Conservation (phyloP, 306 rosid species). For the Sindora glabra region DNA sequence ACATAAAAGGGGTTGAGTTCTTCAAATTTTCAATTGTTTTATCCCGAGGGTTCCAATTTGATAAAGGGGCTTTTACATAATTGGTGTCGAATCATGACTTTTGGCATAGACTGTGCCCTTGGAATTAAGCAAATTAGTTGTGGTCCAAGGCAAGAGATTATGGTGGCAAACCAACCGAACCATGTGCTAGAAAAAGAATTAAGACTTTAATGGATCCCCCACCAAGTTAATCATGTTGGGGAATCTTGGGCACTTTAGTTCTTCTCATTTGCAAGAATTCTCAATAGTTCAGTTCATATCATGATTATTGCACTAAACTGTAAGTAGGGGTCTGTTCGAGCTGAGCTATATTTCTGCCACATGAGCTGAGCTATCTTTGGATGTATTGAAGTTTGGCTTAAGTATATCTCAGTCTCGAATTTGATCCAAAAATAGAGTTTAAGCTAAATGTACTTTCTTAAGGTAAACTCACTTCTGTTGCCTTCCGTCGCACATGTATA, state of each 20-base stretch:
- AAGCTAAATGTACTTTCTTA: too few relatives aligned
- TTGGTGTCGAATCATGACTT: constrained; percentile 25
- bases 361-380: too few relatives aligned
- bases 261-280: constrained; percentile 23
- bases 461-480: too few relatives aligned
- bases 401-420: too few relatives aligned
- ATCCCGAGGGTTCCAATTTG: constrained; percentile 24
- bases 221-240: constrained; percentile 12
- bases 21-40: not conserved
- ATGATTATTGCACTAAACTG: constrained; percentile 58
- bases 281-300: constrained; percentile 14
- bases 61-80: constrained; percentile 20
- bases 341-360: too few relatives aligned
- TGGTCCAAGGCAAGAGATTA: constrained; percentile 18
- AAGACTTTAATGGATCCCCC: not conserved
- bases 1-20: constrained; percentile 6
- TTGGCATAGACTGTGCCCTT: constrained; percentile 37
- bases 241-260: constrained; percentile 17
- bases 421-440: too few relatives aligned
- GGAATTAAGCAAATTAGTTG: constrained; percentile 4
- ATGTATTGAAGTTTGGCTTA: too few relatives aligned
- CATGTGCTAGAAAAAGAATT: constrained; percentile 17
- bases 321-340: constrained; percentile 75
- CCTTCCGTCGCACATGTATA: too few relatives aligned
- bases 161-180: constrained; percentile 5